Evolutionary conservation across 306 rosid species (phyloP), one percentile per base, ranked within the genome.

Genomic region (Biancaea sappan): DNA sequence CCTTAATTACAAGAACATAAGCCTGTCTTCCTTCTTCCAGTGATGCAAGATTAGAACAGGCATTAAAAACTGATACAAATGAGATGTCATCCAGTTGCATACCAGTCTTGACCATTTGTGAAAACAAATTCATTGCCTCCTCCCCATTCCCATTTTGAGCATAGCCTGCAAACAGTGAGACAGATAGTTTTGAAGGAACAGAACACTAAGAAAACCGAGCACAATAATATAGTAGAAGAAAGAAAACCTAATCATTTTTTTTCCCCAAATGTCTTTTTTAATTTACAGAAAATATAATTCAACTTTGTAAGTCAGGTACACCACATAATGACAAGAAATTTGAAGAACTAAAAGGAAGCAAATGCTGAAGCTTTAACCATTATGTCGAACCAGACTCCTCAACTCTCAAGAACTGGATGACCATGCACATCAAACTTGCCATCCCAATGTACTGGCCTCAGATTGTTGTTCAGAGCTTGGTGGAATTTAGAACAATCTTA

Each of bases 41-140:
- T 19, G 68, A 62, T 9, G 68, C 47, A 62, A 62, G 68, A 62
- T 31, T 19, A 16, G 68, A 62, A 34, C 48, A 62, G 29, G 68
- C 68, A 62, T 28, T 62, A 62, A 62, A 62, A 62, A 62, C n/a
- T 62, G 68, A 35, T 35, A 62, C 68, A 37, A 62, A 62, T 35
- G 68, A 18, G n/a, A 37, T 18, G 31, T 62, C 68, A 62, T 62
- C 68, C 21, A 48, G 68, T 37, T 62, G 68, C 68, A 62, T 62
- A 3, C 48, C 68, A 35, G n/a, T 62, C 68, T 62, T 35, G 47
- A 35, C n/a, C 68, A 62, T 62, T 35, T 62, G 28, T 35, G 68
- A 62, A 37, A 62, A 62, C 4, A 62, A 62, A 62, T 62, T 62
- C 48, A 62, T 62, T 35, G 68, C 48, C 68, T 62, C 68, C 31